Base-by-base conservation (phyloP, 805 yeast genomes). In the Yarrowia divulgata region DNA sequence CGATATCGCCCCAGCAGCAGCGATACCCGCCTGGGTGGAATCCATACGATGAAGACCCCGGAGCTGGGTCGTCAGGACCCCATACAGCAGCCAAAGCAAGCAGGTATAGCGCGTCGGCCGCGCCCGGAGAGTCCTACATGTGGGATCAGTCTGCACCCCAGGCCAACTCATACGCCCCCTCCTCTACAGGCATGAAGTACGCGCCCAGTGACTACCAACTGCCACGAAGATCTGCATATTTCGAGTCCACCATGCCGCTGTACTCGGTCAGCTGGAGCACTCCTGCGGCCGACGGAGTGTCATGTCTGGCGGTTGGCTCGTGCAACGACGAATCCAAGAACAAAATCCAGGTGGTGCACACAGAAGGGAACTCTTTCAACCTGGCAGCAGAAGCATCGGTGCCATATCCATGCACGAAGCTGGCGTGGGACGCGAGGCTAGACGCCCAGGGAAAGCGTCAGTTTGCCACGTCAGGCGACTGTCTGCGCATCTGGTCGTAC, bases 261-360 rank as follows among this genome's bases (percentile, higher is more conserved):
- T 85, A 80, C 70, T 80, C 83, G 7, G 77, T 82, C 40, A 89
- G 85, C 71, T 87, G 90, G 90, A 73, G 85, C 6, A 71, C 72
- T 32, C 72, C 79, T n/a, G 72, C 71, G 5, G 72, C 73, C 10
- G 75, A 80, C 3, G 81, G 81, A 1, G 70, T 75, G 12, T 88
- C 87, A 9, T 79, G 83, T 58, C 78, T 90, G 8, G 95, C 91
- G 0, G 76, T 89, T n/a, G 83, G 88, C n/a, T 85, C 97, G 0
- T 91, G 87, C 76, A 85, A 90, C 70, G 98, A 93, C 77, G 97
- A 91, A 64, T 81, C 87, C 35, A 80, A 83, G 49, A 93, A 93
- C 78, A 85, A 85, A 72, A 76, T 93, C 39, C 72, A 75, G 64
- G 71, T 79, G n/a, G 67, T 77, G n/a, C 71, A 73, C 34, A 73